These are phyloP conservation scores for Mimosa bimucronata DNA, from an alignment of 306 rosid genomes.

Conservation along the genomic window DNA sequence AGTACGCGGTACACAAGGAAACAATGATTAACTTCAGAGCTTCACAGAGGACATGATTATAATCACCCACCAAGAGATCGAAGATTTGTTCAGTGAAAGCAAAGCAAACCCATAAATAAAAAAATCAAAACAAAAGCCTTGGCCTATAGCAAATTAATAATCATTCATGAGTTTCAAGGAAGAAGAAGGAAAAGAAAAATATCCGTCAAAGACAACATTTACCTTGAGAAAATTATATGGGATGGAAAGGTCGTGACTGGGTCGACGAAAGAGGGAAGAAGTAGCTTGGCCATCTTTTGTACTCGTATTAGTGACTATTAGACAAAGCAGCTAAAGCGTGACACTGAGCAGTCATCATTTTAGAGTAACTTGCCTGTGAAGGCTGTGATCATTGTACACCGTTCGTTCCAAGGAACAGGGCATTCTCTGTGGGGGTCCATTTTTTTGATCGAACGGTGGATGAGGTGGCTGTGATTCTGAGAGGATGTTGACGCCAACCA, in stretches of 20 bases:
- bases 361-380: conserved; percentile 10
- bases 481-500: not conserved
- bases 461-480: not conserved
- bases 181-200: not conserved
- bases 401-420: not conserved
- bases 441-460: not conserved
- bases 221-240: not conserved
- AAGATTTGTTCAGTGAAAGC: conserved; percentile 13
- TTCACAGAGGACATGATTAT: not conserved
- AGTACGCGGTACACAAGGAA: not conserved
- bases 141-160: not conserved
- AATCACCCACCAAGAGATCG: not conserved
- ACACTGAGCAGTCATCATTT: not conserved
- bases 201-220: not conserved
- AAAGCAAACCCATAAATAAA: conserved; percentile 15
- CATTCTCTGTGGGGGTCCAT: not conserved
- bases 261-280: conserved; percentile 20
- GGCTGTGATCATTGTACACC: not conserved
- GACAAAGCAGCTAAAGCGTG: not conserved
- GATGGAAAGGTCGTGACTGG: not conserved
- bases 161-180: conserved; percentile 7
- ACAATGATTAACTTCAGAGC: not conserved
- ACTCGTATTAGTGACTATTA: no score
- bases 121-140: not conserved
- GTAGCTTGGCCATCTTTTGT: not conserved